Percentiles rank a stretch among this genome's conserved stretches.
Conservation (phyloP, 208 protist species). For the Acanthamoeba sp. region DNA sequence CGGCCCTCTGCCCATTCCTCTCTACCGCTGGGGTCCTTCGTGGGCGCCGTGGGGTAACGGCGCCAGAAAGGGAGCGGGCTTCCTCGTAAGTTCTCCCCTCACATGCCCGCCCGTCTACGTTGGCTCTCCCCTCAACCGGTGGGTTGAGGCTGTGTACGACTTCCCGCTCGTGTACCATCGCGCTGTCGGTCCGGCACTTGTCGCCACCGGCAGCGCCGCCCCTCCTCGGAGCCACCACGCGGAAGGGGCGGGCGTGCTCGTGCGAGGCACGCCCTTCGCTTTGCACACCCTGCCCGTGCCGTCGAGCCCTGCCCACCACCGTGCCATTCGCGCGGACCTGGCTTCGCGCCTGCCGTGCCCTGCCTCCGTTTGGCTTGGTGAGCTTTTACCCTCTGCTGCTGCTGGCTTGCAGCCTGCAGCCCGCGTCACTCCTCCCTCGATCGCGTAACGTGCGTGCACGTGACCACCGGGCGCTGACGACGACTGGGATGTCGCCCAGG, state of each 20-base stretch:
- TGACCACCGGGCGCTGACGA: too few relatives aligned
- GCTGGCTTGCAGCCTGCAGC: too few relatives aligned
- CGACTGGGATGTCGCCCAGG: not conserved
- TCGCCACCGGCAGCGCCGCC: not conserved
- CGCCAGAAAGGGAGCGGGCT: not conserved
- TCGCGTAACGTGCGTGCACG: too few relatives aligned
- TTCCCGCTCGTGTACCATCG: not conserved
- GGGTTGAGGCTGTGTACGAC: not conserved
- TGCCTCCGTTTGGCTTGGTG: not conserved
- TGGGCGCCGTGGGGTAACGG: not conserved
- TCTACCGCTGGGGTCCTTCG: not conserved
- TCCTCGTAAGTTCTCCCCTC: not conserved
- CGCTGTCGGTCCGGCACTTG: too few relatives aligned
- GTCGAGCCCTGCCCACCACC: not conserved
- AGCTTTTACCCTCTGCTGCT: too few relatives aligned
- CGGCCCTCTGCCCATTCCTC: not conserved
- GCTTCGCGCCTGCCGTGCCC: not conserved
- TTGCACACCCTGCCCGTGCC: not conserved
- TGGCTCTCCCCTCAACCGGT: not conserved
- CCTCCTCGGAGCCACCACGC: not conserved
- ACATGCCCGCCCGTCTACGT: not conserved
- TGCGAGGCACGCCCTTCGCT: not conserved
- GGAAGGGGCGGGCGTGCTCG: not conserved
- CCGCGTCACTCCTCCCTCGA: too few relatives aligned
- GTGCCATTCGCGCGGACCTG: not conserved